Evolutionary conservation across 2,329 filamentous ascomycete species (phyloP).

Genomic region (Corniculantispora saksenae): DNA sequence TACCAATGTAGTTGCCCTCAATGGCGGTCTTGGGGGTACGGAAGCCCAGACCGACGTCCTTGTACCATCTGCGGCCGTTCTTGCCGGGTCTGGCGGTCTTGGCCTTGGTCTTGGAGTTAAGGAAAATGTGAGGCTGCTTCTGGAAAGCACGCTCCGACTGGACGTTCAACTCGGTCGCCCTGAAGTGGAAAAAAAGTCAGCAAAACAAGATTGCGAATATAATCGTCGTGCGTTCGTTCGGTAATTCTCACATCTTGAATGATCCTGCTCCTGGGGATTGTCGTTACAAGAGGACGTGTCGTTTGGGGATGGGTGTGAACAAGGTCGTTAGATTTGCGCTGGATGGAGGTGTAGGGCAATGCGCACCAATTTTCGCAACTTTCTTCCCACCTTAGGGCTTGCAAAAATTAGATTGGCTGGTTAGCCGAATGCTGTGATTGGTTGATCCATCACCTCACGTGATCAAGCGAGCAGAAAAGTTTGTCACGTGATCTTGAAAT

Average conservation of each 20-base stretch:
- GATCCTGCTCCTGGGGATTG: conserved; percentile 42
- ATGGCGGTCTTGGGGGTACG: conserved; percentile 98
- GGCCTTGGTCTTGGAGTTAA: conserved; percentile 91
- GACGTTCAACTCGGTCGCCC: conserved; percentile 98
- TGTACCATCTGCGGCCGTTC: conserved; percentile 93
- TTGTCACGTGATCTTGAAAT: conserved; percentile 16
- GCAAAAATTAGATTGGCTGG: conserved; percentile 40
- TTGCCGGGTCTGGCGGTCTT: conserved; percentile 85
- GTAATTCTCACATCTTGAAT: conserved; percentile 45
- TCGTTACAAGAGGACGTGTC: conserved; percentile 42
- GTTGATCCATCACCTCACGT: conserved; percentile 28
- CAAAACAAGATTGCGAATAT: conserved; percentile 12
- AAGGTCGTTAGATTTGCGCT: conserved; percentile 38
- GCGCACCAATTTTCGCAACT: conserved; percentile 36
- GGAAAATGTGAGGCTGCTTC: conserved; percentile 99
- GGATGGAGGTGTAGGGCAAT: conserved; percentile 41
- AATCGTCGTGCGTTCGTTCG: conserved; percentile 15
- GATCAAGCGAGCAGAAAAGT: conserved; percentile 26
- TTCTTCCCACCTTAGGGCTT: conserved; percentile 41
- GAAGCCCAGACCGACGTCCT: conserved; percentile 99
- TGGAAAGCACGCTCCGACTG: conserved; percentile 99
- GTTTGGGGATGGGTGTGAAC: conserved; percentile 38
- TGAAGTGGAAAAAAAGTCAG: conserved; percentile 40
- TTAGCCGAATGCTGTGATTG: conserved; percentile 30
- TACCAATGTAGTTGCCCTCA: conserved; percentile 99